phyloP scores from a whole-genome alignment of 2,329 filamentous ascomycete genomes.

The Fusarium scirpi region DNA sequence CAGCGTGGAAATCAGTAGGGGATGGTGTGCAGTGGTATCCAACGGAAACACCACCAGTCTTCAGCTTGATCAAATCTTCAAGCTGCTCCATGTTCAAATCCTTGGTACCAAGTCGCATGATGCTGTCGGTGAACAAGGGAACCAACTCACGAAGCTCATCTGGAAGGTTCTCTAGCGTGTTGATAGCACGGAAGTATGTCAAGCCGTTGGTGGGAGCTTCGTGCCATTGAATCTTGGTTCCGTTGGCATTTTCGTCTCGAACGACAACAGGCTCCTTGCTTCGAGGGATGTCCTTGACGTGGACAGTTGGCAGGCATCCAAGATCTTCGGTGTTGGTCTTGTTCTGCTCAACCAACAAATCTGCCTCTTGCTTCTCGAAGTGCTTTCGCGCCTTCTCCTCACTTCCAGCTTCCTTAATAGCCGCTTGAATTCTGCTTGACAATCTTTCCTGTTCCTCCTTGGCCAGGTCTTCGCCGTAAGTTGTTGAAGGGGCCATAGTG shows the following conservation, averaged over 20 bases:
- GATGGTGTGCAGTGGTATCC: constrained; percentile 86
- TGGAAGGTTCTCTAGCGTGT: constrained; percentile 81
- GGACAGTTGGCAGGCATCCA: constrained; percentile 86
- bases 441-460: constrained; percentile 82
- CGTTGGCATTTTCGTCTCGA: constrained; percentile 73
- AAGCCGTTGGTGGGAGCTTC: constrained; percentile 95
- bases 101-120: constrained; percentile 93
- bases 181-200: constrained; percentile 94
- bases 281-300: constrained; percentile 89
- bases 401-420: constrained; percentile 75
- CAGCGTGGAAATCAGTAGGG: constrained; percentile 76
- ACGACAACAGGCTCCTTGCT: constrained; percentile 71
- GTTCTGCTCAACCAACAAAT: constrained; percentile 84
- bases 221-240: constrained; percentile 84
- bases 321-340: constrained; percentile 87
- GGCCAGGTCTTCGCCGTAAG: constrained; percentile 78
- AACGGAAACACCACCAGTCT: constrained; percentile 90
- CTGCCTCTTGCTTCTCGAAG: constrained; percentile 82
- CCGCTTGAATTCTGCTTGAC: constrained; percentile 77
- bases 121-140: constrained; percentile 89
- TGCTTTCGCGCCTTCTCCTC: constrained; percentile 77
- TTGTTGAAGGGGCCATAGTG: constrained; percentile 88
- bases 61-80: constrained; percentile 95
- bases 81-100: constrained; percentile 92
- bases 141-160: constrained; percentile 86